phyloP scores from a whole-genome alignment of 495 filamentous ascomycete genomes.

The Penicillium cataractarum region DNA sequence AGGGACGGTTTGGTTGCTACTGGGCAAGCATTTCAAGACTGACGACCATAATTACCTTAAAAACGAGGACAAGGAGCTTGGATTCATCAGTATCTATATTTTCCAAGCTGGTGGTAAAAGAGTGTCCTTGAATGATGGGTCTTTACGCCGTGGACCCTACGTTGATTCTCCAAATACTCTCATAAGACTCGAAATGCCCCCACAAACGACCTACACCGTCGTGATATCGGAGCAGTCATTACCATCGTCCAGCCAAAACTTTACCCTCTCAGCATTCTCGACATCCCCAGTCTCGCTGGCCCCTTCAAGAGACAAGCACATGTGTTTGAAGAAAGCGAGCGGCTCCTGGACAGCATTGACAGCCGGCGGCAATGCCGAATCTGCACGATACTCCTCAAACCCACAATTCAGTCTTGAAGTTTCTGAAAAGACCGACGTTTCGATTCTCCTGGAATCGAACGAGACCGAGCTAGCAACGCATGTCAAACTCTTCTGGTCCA shows the following conservation, averaged over 20 bases:
- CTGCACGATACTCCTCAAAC: conserved; percentile 74
- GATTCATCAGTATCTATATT: conserved; percentile 85
- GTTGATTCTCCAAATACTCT: conserved; percentile 94
- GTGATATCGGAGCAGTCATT: conserved; percentile 80
- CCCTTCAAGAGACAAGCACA: conserved; percentile 60
- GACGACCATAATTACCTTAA: conserved; percentile 25
- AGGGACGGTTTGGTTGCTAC: conserved; percentile 77
- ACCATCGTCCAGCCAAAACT: conserved; percentile 67
- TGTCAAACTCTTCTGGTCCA: conserved; percentile 78
- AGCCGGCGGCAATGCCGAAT: conserved; percentile 81
- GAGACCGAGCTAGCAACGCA: conserved; percentile 74
- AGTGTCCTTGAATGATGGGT: conserved; percentile 70
- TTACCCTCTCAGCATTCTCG: conserved; percentile 85
- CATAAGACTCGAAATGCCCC: conserved; percentile 68
- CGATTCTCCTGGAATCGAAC: conserved; percentile 74
- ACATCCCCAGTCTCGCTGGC: conserved; percentile 58
- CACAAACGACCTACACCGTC: conserved; percentile 67
- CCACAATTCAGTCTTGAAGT: conserved; percentile 79
- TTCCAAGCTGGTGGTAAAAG: conserved; percentile 74
- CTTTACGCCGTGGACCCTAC: conserved; percentile 72
- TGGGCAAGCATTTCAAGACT: conserved; percentile 77
- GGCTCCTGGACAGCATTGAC: conserved; percentile 76
- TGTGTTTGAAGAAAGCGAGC: conserved; percentile 53
- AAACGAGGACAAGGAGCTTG: conserved; percentile 46
- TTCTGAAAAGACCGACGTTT: conserved; percentile 57